Evolutionary conservation across 2,329 filamentous ascomycete genomes (phyloP).

Genomic region (Ustulina deusta): DNA sequence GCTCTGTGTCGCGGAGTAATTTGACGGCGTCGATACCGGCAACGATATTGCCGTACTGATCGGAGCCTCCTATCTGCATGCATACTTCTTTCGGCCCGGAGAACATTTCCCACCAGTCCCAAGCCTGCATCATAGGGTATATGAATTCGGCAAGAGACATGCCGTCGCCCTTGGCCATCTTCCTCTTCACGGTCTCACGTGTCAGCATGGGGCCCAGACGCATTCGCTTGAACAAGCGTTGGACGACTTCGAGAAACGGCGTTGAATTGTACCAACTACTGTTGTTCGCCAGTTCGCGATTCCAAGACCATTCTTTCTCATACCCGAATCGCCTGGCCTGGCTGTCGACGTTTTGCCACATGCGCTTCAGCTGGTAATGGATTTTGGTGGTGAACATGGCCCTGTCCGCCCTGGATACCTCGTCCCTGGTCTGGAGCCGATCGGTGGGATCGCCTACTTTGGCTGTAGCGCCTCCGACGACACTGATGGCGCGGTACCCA

Average conservation of each 20-base stretch:
- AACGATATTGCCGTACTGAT: constrained; percentile 97
- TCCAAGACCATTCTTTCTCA: constrained; percentile 72
- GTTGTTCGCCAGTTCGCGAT: constrained; percentile 81
- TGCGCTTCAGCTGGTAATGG: constrained; percentile 74
- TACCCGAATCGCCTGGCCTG: constrained; percentile 76
- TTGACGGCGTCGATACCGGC: constrained; percentile 89
- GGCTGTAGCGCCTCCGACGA: constrained; percentile 80
- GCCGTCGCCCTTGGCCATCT: constrained; percentile 86
- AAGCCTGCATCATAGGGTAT: constrained; percentile 93
- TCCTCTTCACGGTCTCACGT: constrained; percentile 87
- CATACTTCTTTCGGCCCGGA: constrained; percentile 69
- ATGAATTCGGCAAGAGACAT: constrained; percentile 95
- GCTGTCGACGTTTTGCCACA: constrained; percentile 79
- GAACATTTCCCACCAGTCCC: constrained; percentile 96
- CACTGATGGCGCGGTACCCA: constrained; percentile 74
- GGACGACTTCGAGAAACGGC: constrained; percentile 79
- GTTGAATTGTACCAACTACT: constrained; percentile 82
- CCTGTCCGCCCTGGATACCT: constrained; percentile 63
- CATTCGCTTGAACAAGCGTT: constrained; percentile 77
- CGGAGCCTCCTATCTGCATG: constrained; percentile 92
- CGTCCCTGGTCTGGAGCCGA: constrained; percentile 71
- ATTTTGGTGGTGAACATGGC: constrained; percentile 75
- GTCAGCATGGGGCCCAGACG: constrained; percentile 88
- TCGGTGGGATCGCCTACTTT: constrained; percentile 84
- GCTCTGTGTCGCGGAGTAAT: constrained; percentile 71